These are phyloP conservation scores for Crassisporium funariophilum DNA, from an alignment of 768 basidiomycete species.

Conservation along the genomic window DNA sequence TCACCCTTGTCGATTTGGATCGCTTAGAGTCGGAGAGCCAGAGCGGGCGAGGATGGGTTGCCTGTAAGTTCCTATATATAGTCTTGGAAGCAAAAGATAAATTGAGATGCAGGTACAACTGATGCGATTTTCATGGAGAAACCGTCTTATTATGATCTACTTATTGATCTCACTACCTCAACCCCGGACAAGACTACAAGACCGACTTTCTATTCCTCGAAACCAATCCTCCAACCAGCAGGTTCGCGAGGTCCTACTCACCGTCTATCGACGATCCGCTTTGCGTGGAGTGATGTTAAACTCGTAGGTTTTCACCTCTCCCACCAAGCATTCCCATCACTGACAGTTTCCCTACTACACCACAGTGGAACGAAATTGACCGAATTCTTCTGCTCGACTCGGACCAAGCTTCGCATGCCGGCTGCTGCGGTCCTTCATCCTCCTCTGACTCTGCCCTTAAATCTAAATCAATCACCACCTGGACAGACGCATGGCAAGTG, in stretches of 20 bases:
- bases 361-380: constrained; percentile 78
- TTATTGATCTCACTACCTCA: constrained; percentile 77
- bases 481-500: constrained; percentile 78
- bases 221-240: constrained; percentile 36
- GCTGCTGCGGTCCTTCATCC: constrained; percentile 39
- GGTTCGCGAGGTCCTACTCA: constrained; percentile 45
- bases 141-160: constrained; percentile 74
- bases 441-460: constrained; percentile 30
- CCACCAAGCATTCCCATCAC: not conserved
- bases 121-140: constrained; percentile 86
- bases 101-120: constrained; percentile 66
- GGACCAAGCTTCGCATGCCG: constrained; percentile 28
- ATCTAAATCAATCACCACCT: constrained; percentile 47
- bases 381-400: constrained; percentile 63
- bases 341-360: not conserved
- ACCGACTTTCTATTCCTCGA: constrained; percentile 67
- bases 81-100: no score
- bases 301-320: constrained; percentile 49
- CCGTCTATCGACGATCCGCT: constrained; percentile 63
- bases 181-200: constrained; percentile 61
- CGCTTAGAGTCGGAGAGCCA: constrained; percentile 57
- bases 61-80: constrained; percentile 61
- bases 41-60: constrained; percentile 77
- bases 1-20: constrained; percentile 75
- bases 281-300: constrained; percentile 84